Conservation (phyloP, 2,329 filamentous ascomycete genomes). For the Cladophialophora immunda region DNA sequence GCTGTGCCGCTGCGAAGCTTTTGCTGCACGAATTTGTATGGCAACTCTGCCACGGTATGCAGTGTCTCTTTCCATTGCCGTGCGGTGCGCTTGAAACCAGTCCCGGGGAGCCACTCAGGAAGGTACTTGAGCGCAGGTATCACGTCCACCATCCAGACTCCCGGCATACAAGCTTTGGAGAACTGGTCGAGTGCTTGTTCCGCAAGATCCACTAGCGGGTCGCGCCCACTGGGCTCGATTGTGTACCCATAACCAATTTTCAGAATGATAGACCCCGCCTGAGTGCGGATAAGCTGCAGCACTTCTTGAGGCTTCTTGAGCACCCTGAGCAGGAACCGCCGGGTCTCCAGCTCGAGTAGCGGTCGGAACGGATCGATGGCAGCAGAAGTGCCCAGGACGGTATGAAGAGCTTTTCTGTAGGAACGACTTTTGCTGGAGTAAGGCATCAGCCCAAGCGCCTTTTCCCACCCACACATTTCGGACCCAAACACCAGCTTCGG, state of each 20-base stretch:
- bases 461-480: constrained; percentile 55
- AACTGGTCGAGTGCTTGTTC: constrained; percentile 53
- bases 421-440: constrained; percentile 51
- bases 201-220: constrained; percentile 56
- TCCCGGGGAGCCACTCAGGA: constrained; percentile 57
- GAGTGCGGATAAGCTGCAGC: constrained; percentile 52
- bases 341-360: constrained; percentile 52
- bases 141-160: constrained; percentile 57
- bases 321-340: constrained; percentile 55
- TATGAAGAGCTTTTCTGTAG: constrained; percentile 57
- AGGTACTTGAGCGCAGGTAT: constrained; percentile 54
- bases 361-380: constrained; percentile 51
- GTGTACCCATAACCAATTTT: constrained; percentile 59
- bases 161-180: constrained; percentile 51
- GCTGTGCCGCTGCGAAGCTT: constrained; percentile 48
- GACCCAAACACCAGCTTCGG: constrained; percentile 46
- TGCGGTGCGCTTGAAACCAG: constrained; percentile 55
- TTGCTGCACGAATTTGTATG: constrained; percentile 55
- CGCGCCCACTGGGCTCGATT: constrained; percentile 48
- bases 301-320: constrained; percentile 51
- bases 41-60: constrained; percentile 47
- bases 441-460: constrained; percentile 46
- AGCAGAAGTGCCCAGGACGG: constrained; percentile 54
- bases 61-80: constrained; percentile 48
- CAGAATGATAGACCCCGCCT: constrained; percentile 53